Percentiles rank a stretch among this genome's conserved stretches.
Evolutionary conservation across 2,329 filamentous ascomycete genomes (phyloP).

Genomic region (Capronia epimyces): DNA sequence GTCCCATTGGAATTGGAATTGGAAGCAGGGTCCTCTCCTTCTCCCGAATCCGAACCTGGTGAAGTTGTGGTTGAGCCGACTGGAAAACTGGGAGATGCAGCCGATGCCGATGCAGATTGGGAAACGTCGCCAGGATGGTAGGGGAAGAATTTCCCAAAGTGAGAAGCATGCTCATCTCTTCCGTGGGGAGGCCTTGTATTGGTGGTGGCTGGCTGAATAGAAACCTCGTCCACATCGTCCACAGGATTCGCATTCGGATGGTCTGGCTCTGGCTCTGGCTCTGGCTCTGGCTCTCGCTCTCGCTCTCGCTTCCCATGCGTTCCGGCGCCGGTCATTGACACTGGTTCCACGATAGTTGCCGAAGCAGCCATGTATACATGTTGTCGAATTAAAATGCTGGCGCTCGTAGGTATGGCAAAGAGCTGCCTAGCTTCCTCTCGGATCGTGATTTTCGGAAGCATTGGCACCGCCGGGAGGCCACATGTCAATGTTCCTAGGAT

Average conservation of each 20-base stretch:
- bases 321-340: background rate
- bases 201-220: too few species aligned
- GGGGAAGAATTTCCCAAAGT: background rate
- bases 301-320: constrained; percentile 5
- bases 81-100: too few species aligned
- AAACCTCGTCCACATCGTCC: too few species aligned
- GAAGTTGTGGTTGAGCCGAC: too few species aligned
- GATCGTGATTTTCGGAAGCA: constrained; percentile 16
- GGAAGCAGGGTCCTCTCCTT: too few species aligned
- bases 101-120: background rate
- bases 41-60: too few species aligned
- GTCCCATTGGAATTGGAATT: too few species aligned
- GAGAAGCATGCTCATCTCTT: background rate
- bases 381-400: background rate
- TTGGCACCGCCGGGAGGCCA: background rate
- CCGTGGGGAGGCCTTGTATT: background rate
- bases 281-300: too few species aligned
- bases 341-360: background rate
- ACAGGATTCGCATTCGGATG: too few species aligned
- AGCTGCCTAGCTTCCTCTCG: background rate
- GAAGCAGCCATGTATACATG: too few species aligned
- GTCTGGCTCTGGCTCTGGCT: too few species aligned
- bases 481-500: background rate
- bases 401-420: background rate
- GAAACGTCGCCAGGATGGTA: background rate